Evolutionary conservation across 78 protist species (phyloP).

Genomic region (Planoprotostelium fungivorum): DNA sequence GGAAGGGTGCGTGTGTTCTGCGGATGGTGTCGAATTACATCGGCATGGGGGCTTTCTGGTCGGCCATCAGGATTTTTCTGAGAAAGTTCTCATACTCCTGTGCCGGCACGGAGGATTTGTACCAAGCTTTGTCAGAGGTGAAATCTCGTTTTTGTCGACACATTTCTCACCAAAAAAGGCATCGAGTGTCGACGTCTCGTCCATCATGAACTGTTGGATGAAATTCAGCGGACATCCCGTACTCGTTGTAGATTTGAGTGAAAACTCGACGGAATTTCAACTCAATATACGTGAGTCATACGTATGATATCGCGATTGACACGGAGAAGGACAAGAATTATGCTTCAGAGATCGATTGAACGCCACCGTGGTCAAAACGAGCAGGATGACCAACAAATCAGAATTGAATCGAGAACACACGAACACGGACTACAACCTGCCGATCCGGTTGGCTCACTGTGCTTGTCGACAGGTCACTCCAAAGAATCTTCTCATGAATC

Average conservation of each 20-base stretch:
- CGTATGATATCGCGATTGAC: not conserved
- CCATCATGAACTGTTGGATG: not conserved
- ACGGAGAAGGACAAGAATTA: not conserved
- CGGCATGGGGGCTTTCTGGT: not conserved
- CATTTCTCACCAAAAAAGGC: not conserved
- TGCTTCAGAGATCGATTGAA: not conserved
- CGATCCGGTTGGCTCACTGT: not conserved
- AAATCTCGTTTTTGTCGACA: too few relatives aligned
- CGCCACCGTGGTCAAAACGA: too few relatives aligned
- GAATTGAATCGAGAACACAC: too few relatives aligned
- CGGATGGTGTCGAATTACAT: slow-evolving; percentile 62
- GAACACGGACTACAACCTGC: not conserved
- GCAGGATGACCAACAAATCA: too few relatives aligned
- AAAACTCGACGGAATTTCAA: not conserved
- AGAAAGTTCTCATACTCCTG: not conserved
- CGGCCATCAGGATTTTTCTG: not conserved
- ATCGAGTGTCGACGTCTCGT: not conserved
- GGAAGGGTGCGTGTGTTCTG: slow-evolving; percentile 71
- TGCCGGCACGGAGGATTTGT: not conserved
- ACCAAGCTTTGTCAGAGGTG: not conserved
- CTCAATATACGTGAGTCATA: too few relatives aligned
- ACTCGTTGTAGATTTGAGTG: not conserved
- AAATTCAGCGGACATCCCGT: not conserved
- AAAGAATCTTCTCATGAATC: too few relatives aligned
- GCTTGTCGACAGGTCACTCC: not conserved